Conservation (phyloP, 768 basidiomycete species). For the Tricholoma hemisulphureum region DNA sequence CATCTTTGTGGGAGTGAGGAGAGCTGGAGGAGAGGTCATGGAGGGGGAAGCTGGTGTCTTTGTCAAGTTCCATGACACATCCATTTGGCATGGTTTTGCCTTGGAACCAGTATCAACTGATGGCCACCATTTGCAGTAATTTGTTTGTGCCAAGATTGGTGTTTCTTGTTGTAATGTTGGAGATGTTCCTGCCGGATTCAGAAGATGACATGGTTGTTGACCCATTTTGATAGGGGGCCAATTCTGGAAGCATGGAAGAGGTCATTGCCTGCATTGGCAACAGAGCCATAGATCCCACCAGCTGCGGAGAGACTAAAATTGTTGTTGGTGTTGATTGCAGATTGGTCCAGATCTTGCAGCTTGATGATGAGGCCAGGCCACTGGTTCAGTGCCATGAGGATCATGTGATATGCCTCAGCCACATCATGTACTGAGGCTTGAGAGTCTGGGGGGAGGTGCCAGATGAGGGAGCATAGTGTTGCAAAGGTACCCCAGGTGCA, state of each 20-base stretch:
- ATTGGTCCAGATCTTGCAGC: no score
- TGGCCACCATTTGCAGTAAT: background rate
- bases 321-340: no score
- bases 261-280: constrained; percentile 4
- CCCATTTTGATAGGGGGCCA: constrained; percentile 23
- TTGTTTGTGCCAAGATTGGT: background rate
- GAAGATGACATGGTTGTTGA: constrained; percentile 21
- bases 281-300: background rate
- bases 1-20: background rate
- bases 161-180: background rate
- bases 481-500: constrained; percentile 43
- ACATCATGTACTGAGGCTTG: constrained; percentile 38
- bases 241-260: constrained; percentile 26
- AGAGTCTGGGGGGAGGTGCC: constrained; percentile 33
- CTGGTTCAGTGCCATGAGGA: constrained; percentile 26
- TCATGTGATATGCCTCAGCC: constrained; percentile 35
- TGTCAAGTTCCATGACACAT: background rate
- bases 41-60: background rate
- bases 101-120: background rate
- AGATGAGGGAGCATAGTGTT: constrained; percentile 25
- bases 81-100: no score
- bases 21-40: no score
- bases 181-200: constrained; percentile 5
- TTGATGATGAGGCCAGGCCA: no score
- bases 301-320: no score